Evolutionary conservation across 345 rosid species (phyloP).

Genomic region (Boechera divaricarpa): DNA sequence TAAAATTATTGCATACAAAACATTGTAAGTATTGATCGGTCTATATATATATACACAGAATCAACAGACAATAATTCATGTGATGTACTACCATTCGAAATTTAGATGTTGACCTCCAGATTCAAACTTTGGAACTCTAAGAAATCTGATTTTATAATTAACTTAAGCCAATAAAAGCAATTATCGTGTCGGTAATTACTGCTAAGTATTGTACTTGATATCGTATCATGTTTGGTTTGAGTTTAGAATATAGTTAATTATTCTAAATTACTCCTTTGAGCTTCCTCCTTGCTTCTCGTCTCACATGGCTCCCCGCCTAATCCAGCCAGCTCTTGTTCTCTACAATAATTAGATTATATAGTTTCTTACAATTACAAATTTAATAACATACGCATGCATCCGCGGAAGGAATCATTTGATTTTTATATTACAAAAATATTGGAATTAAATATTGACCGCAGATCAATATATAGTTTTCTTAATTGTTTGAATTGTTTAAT

Average conservation of each 20-base stretch:
- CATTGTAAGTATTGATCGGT: background rate
- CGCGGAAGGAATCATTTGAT: conserved; percentile 42
- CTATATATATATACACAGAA: conserved; percentile 20
- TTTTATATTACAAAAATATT: conserved; percentile 27
- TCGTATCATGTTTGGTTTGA: conserved; percentile 28
- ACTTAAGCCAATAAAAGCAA: conserved; percentile 21
- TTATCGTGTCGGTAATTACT: conserved; percentile 37
- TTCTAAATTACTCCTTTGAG: conserved; percentile 11
- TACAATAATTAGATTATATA: conserved; percentile 25
- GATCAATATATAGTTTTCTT: conserved; percentile 15
- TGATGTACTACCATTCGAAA: conserved; percentile 31
- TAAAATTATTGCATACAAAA: conserved; percentile 4
- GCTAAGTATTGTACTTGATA: conserved; percentile 34
- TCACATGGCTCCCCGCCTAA: conserved; percentile 50
- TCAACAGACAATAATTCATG: conserved; percentile 40
- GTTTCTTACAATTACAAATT: background rate
- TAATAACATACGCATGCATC: conserved; percentile 47
- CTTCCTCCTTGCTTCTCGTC: conserved; percentile 37
- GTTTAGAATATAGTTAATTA: conserved; percentile 10
- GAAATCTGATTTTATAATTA: conserved; percentile 7
- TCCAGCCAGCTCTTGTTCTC: conserved; percentile 38
- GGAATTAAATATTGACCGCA: conserved; percentile 28
- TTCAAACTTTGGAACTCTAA: conserved; percentile 43
- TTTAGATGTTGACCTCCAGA: conserved; percentile 44
- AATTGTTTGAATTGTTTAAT: conserved; percentile 19